Evolutionary conservation across 2,329 filamentous ascomycete genomes (phyloP), one percentile per base, ranked within the genome.

Genomic region (Penicillium sp.): DNA sequence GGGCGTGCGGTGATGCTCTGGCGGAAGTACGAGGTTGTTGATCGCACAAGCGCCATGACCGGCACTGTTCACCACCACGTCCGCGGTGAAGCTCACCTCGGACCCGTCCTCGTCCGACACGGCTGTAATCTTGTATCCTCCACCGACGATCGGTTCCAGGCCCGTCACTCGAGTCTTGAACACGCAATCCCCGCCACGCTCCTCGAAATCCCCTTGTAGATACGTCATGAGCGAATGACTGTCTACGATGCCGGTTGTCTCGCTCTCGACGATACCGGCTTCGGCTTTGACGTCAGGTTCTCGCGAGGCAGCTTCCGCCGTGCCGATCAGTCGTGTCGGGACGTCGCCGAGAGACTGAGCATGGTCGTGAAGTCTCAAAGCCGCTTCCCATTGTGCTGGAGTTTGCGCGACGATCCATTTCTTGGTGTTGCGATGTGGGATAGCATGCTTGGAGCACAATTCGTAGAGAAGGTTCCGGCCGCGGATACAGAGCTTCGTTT

Each of bases 351-450:
- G 74, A 5, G 64, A 62, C 38, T 71, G 68, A 2, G 80, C 75
- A 51, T 80, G 79, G 1, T 72, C 66, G 61, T 83, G 77, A 0
- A 82, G 66, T 38, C 74, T 74, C 2, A 70, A 51, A 38, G 71
- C 73, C 2, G 81, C 81, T n/a, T 73, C 76, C 64, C 80, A 78
- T 73, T 97, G 88, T 40, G 71, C 72, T 1, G 76, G 76, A 45
- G 83, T 85, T 73, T 97, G 93, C 1, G 91, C 91, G 1, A 97
- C 87, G 60, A 97, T 86, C 90, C 91, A 96, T 74, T 96, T 97
- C 50, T 90, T 90, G 25, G 83, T 86, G 64, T 85, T 85, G 46
- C 77, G 77, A 70, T 93, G 80, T 0, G 82, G 81, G 43, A 98
- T 85, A 48, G 70, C 68, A 60, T 87, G 74, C 48, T 72, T 72